Conservation (phyloP, 768 basidiomycete genomes). For the Leccinum rimulosum region DNA sequence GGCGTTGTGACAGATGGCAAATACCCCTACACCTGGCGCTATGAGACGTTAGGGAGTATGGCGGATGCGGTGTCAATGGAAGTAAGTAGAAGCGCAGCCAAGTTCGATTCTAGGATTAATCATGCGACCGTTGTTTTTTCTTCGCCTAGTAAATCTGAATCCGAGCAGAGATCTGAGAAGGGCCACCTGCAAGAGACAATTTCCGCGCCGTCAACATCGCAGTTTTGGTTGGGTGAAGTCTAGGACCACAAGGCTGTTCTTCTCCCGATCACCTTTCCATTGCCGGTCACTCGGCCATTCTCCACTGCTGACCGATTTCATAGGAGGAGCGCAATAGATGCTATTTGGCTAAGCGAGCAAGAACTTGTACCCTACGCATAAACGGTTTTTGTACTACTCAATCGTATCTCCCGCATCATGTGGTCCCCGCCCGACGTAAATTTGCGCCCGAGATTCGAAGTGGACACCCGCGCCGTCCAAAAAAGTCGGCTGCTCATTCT, state of each 20-base stretch:
- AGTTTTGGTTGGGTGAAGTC: neutral
- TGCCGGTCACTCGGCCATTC: neutral
- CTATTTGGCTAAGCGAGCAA: no score
- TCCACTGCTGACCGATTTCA: neutral
- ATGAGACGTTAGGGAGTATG: slow-evolving; percentile 59
- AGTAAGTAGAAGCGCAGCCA: slow-evolving; percentile 29
- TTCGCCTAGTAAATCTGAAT: neutral
- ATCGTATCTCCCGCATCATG: neutral
- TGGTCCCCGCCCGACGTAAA: slow-evolving; percentile 1
- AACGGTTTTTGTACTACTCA: neutral
- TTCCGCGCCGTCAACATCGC: neutral
- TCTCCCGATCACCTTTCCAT: neutral
- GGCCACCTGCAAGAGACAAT: neutral
- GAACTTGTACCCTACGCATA: neutral
- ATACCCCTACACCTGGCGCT: slow-evolving; percentile 48
- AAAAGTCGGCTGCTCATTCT: neutral
- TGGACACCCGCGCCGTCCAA: neutral
- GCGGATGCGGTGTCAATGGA: slow-evolving; percentile 50
- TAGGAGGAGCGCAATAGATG: neutral
- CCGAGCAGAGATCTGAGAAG: slow-evolving; percentile 3
- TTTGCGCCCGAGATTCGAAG: neutral
- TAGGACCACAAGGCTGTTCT: neutral
- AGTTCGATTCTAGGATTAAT: neutral
- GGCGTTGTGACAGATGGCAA: slow-evolving; percentile 17
- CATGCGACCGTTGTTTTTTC: neutral